Base-by-base conservation (phyloP, 768 basidiomycete genomes). In the Cyclocybe cylindracea region DNA sequence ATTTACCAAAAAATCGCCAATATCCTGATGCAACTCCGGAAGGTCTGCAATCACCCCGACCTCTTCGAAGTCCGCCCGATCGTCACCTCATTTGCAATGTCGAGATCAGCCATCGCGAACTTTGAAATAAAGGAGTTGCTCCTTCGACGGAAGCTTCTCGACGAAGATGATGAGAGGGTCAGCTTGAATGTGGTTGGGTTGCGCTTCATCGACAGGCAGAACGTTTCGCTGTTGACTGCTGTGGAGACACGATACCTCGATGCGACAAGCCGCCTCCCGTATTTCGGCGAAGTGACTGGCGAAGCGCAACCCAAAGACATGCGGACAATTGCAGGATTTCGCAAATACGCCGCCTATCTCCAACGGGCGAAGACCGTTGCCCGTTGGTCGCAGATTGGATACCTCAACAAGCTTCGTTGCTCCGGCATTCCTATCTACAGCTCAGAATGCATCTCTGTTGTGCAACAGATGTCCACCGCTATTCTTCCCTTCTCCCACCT, bases 21-120 rank as follows among this genome's bases (percentile, higher is more conserved):
- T 65, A 86, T 96, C 50, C 81, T 98, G 53, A 99, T 98, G 97
- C 97, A 99, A 66, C 79, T 98, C 3, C 87, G 97, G 49, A 98
- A 98, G 74, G 92, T 96, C 39, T 93, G 93, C 75, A 94, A 91
- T 49, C 94, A 98, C 68, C 96, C 95, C 0, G 89, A 94, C 68
- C 76, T 94, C 8, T 95, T 96, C 65, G 91, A 95, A 68, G 85
- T 91, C 45, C 87, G 94, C 60, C 91, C 94, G 1, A 85, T 87
- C 53, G 85, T 84, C 48, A 91, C 82, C 46, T 93, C 81, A 19
- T 91, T 87, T 66, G 84, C 79, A 4, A 87, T 83, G 85, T 74
- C 73, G 51, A 88, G 80, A 58, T 94, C 86, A 51, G 91, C 79
- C 48, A 78, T 83, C 54, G 91, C 83, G 54, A 83, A 91, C 70